Evolutionary conservation across 768 basidiomycete species (phyloP).

Genomic region (Boletales sp.): DNA sequence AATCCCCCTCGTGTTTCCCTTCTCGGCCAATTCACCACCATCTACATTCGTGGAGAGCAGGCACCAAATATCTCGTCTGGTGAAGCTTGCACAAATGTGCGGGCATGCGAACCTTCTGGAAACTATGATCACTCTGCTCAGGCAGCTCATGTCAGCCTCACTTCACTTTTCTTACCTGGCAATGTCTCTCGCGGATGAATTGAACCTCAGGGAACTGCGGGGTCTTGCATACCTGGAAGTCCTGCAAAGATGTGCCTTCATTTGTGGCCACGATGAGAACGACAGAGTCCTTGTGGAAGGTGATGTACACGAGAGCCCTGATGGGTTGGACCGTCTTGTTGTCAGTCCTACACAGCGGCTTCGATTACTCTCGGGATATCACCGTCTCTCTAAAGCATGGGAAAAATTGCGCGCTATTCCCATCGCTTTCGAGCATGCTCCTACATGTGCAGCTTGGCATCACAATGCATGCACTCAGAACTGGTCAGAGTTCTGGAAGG

Average conservation of each 20-base stretch:
- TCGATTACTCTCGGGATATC: constrained; percentile 65
- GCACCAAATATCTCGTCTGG: constrained; percentile 53
- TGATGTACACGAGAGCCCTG: constrained; percentile 29
- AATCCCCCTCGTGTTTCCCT: constrained; percentile 32
- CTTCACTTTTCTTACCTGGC: constrained; percentile 68
- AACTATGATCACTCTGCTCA: constrained; percentile 56
- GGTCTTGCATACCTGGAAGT: constrained; percentile 71
- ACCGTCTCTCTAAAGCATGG: constrained; percentile 65
- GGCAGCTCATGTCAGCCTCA: constrained; percentile 58
- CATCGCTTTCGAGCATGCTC: constrained; percentile 60
- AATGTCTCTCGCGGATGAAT: constrained; percentile 70
- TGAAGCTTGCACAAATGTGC: constrained; percentile 67
- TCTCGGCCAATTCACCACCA: constrained; percentile 25
- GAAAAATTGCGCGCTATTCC: constrained; percentile 57
- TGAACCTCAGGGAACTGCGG: constrained; percentile 54
- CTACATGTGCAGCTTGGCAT: constrained; percentile 66
- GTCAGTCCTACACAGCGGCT: constrained; percentile 58
- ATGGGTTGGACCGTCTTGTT: constrained; percentile 45
- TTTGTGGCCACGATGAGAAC: constrained; percentile 11
- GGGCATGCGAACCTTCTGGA: constrained; percentile 55
- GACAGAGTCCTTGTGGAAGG: constrained; percentile 25
- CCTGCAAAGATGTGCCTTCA: constrained; percentile 55
- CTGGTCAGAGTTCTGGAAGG: constrained; percentile 80
- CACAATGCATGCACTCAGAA: constrained; percentile 62
- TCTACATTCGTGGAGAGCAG: constrained; percentile 38